A percentile compares a stretch with the other conserved stretches of the same genome.
These are phyloP conservation scores for Exophiala lecanii-corni DNA, from an alignment of 2,329 filamentous ascomycete species.

Conservation along the genomic window DNA sequence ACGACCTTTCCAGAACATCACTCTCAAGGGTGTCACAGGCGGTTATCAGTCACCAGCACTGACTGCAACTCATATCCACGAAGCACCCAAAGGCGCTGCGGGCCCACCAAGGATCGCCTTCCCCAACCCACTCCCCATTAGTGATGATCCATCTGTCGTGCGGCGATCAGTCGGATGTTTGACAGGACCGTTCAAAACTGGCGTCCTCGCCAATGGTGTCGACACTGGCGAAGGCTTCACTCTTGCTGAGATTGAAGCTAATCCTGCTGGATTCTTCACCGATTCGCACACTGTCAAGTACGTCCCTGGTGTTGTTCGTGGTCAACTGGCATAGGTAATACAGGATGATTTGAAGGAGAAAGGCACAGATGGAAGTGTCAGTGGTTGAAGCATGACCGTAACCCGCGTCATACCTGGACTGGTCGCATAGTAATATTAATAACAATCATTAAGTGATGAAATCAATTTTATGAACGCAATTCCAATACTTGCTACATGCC, in stretches of 20 bases:
- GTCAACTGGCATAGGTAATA: conserved; percentile 43
- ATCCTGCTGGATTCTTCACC: conserved; percentile 49
- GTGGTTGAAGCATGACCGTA: too few relatives aligned
- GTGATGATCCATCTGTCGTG: conserved; percentile 29
- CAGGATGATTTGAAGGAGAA: too few relatives aligned
- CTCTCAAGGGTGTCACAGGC: conserved; percentile 46
- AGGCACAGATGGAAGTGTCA: too few relatives aligned
- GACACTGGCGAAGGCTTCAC: conserved; percentile 48
- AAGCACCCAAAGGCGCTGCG: conserved; percentile 41
- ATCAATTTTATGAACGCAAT: too few relatives aligned
- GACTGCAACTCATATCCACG: conserved; percentile 54
- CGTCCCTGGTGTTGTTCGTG: conserved; percentile 49
- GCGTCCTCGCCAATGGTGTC: conserved; percentile 36
- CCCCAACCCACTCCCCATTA: conserved; percentile 45
- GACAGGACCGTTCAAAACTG: conserved; percentile 42
- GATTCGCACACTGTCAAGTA: conserved; percentile 50
- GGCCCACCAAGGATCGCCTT: conserved; percentile 52
- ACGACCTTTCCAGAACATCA: conserved; percentile 42
- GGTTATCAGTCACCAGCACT: conserved; percentile 48
- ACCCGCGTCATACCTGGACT: too few relatives aligned
- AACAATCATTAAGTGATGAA: too few relatives aligned
- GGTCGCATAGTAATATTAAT: too few relatives aligned
- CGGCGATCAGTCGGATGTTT: conserved; percentile 14
- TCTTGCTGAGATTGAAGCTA: conserved; percentile 48
- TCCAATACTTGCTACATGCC: too few relatives aligned